Evolutionary conservation across 306 rosid species (phyloP), one percentile per base, ranked within the genome.

Genomic region (Corylus avellana): DNA sequence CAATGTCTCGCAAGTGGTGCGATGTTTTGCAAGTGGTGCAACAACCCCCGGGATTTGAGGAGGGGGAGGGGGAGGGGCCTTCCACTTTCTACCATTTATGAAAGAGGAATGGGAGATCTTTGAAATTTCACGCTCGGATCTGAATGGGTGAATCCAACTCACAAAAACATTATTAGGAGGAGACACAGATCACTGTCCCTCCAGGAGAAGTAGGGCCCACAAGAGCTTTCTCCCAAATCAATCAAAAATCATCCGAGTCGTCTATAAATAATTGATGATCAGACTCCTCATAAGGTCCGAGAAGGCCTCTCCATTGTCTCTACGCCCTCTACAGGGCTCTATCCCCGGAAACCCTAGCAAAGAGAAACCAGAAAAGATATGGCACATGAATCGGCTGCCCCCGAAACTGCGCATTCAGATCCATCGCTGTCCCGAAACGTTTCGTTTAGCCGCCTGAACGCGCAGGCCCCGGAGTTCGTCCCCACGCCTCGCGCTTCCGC

Each of bases 391-490:
- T 78, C 84, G 69, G 39, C 68, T 4, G n/a, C 7, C 25, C 61
- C 78, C 12, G 90, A 90, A 76, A 73, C 86, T 54, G 59, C 80
- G 5, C 80, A 80, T 51, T 67, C 64, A 4, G 64, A 58, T 58
- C 64, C 64, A 20, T 70, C 89, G 66, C 85, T 88, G 4, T 82
- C 91, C 4, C 84, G 88, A 17, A 92, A 68, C 88, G 81, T 70
- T 61, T 94, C 97, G 16, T 84, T 87, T 64, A 91, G 98, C 72
- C 89, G 93, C 27, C 97, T 94, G 85, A 94, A 94, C 91, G 98
- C 98, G 0, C 91, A 83, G 85, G 98, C 98, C 14, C 94, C 91
- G 4, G 98, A 90, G 81, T 94, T 92, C 69, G 95, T 94, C 35
- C 94, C 94, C 44, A 79, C 85, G 46, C 82, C 86, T 22, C 89